Evolutionary conservation across 2,329 filamentous ascomycete genomes (phyloP).

Genomic region (Alternaria alternata): DNA sequence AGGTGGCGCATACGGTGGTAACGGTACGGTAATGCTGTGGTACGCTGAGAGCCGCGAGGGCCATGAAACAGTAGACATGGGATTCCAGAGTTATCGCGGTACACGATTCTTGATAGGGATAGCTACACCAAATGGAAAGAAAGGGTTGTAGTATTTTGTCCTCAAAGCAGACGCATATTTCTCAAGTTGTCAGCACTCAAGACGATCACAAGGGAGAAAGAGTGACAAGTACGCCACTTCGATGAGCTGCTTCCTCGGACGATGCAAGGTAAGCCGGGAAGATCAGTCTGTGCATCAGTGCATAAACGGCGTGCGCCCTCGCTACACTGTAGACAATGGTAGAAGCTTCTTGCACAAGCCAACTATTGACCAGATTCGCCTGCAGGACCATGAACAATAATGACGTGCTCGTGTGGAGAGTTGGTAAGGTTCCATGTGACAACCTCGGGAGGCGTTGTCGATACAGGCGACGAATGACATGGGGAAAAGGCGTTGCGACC

Average conservation of each 20-base stretch:
- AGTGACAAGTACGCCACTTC: constrained; percentile 4
- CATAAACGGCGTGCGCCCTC: background rate
- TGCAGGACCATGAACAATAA: background rate
- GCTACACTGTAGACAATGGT: constrained; percentile 13
- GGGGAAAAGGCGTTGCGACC: constrained; percentile 8
- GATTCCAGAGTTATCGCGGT: background rate
- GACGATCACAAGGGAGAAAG: background rate
- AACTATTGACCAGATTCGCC: background rate
- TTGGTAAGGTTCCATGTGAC: background rate
- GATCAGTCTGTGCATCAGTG: constrained; percentile 10
- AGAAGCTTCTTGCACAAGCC: constrained; percentile 10
- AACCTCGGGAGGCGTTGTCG: constrained; percentile 12
- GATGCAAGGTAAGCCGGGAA: constrained; percentile 16
- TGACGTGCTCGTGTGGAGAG: background rate
- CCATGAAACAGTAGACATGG: background rate
- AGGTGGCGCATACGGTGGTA: constrained; percentile 9
- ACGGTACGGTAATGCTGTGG: constrained; percentile 2
- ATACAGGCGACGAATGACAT: background rate
- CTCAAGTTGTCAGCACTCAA: background rate
- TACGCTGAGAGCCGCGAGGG: constrained; percentile 1
- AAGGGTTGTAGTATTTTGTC: background rate
- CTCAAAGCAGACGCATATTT: background rate
- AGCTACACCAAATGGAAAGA: background rate
- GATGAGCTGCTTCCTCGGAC: constrained; percentile 3
- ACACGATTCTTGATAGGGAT: background rate